Conservation (phyloP, 768 basidiomycete genomes). For the Phanerodontia chrysosporium region DNA sequence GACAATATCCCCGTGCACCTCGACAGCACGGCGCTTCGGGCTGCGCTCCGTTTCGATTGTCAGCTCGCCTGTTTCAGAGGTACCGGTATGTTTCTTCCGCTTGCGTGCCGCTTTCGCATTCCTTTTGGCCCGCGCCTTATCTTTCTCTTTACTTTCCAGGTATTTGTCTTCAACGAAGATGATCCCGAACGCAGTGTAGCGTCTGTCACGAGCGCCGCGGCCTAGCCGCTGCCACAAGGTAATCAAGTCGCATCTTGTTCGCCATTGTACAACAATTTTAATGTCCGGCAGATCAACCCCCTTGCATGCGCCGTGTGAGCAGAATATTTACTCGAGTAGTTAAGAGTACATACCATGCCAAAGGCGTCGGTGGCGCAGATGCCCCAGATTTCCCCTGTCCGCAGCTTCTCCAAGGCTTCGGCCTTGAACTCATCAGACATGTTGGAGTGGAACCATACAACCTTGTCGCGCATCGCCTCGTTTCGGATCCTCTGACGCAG, state of each 20-base stretch:
- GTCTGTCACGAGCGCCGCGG: background rate
- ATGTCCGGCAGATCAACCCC: background rate
- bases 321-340: background rate
- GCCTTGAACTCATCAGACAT: background rate
- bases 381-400: background rate
- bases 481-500: background rate
- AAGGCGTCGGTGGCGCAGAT: conserved; percentile 3
- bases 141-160: background rate
- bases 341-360: conserved; percentile 7
- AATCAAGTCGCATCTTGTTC: background rate
- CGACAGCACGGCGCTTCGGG: no score
- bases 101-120: background rate
- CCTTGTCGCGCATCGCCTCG: background rate
- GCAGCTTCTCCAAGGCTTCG: background rate
- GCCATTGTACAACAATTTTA: background rate
- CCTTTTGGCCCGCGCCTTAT: background rate
- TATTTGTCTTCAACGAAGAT: background rate
- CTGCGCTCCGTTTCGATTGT: no score
- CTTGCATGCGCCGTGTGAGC: background rate
- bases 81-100: no score
- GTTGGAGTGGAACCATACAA: conserved; percentile 11
- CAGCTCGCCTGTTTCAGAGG: no score
- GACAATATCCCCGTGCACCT: no score
- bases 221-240: background rate
- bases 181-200: background rate